Percentiles rank a stretch among this genome's conserved stretches.
These are phyloP conservation scores for Phalaenopsis aphrodite DNA, from an alignment of 106 monocot genomes.

Conservation along the genomic window DNA sequence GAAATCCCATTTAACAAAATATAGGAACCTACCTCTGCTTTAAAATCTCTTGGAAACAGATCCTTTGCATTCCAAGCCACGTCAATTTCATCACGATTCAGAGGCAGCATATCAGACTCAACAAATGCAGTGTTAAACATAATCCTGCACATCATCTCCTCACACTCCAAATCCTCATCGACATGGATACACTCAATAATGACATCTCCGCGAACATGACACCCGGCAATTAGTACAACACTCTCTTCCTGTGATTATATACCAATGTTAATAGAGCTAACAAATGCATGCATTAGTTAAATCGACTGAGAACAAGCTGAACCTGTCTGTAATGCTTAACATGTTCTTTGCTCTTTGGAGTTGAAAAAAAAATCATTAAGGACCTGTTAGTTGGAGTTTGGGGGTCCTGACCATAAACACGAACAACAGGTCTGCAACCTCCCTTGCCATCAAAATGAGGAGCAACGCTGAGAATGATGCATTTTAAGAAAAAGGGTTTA, in stretches of 20 bases:
- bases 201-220: conserved; percentile 88
- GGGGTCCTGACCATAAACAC: conserved; percentile 69
- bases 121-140: conserved; percentile 98
- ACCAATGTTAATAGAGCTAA: background rate
- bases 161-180: conserved; percentile 41
- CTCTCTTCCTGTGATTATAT: conserved; percentile 43
- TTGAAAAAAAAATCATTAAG: conserved; percentile 64
- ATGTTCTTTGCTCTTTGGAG: conserved; percentile 48
- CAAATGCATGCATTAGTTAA: conserved; percentile 5
- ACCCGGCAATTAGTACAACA: conserved; percentile 35
- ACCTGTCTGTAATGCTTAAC: conserved; percentile 49
- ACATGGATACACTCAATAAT: conserved; percentile 80
- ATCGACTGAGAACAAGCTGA: conserved; percentile 11
- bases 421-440: conserved; percentile 64
- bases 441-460: conserved; percentile 52
- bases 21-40: conserved; percentile 65
- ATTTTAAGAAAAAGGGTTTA: conserved; percentile 44
- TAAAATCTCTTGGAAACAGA: conserved; percentile 72
- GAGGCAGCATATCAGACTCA: conserved; percentile 42
- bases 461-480: conserved; percentile 39
- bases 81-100: conserved; percentile 83
- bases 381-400: conserved; percentile 33
- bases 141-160: conserved; percentile 74
- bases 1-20: conserved; percentile 6
- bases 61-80: conserved; percentile 68